Evolutionary conservation across 2,329 filamentous ascomycete species (phyloP).

Genomic region (Monosporascus sp.): DNA sequence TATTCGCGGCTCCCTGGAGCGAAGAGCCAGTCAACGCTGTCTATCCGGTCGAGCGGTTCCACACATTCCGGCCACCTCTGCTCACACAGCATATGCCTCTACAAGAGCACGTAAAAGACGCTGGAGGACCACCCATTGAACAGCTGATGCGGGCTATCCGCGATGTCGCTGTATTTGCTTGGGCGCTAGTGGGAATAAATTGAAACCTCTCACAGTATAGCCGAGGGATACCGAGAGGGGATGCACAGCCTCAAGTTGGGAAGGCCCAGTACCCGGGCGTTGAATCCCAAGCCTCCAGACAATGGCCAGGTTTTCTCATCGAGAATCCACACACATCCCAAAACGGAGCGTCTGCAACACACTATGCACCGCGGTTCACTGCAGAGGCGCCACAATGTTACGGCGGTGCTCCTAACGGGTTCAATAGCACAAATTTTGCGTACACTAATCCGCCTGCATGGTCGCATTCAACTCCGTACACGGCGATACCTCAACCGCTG

Average conservation of each 20-base stretch:
- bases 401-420: constrained; percentile 6
- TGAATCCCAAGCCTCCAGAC: constrained; percentile 29
- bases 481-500: constrained; percentile 8
- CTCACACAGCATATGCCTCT: constrained; percentile 40
- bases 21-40: constrained; percentile 55
- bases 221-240: constrained; percentile 56
- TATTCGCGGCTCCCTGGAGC: constrained; percentile 80
- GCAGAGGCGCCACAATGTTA: constrained; percentile 11
- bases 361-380: constrained; percentile 8
- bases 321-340: constrained; percentile 7
- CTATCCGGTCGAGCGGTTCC: constrained; percentile 36
- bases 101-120: constrained; percentile 38
- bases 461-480: constrained; percentile 7
- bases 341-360: constrained; percentile 1
- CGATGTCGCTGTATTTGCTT: constrained; percentile 83
- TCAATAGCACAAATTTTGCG: constrained; percentile 7
- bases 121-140: constrained; percentile 50
- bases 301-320: constrained; percentile 15
- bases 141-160: constrained; percentile 75
- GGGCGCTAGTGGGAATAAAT: constrained; percentile 77
- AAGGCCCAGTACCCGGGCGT: constrained; percentile 28
- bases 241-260: constrained; percentile 50
- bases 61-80: constrained; percentile 38
- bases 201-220: constrained; percentile 63
- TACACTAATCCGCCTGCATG: constrained; percentile 10